Conservation (phyloP, 805 yeast species). For the Ogataea ganodermae region DNA sequence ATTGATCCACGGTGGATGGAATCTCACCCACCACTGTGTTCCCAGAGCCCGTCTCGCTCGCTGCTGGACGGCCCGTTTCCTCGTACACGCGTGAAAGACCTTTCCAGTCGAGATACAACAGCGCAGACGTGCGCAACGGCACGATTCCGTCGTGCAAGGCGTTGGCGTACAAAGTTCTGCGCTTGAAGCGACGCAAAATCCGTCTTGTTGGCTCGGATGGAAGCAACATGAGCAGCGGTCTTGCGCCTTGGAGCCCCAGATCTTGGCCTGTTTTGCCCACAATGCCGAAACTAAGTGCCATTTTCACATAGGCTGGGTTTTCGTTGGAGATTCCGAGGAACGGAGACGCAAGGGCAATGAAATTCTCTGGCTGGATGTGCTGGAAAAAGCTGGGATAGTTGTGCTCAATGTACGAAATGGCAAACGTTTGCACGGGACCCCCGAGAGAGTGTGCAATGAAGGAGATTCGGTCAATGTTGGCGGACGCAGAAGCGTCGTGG, state of each 20-base stretch:
- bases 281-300: conserved; percentile 83
- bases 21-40: conserved; percentile 35
- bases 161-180: conserved; percentile 87
- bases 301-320: conserved; percentile 79
- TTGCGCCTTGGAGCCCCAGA: conserved; percentile 58
- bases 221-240: conserved; percentile 72
- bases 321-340: conserved; percentile 85
- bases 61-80: background rate
- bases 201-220: conserved; percentile 75
- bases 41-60: background rate
- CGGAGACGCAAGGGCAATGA: conserved; percentile 85
- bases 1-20: conserved; percentile 29
- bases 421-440: conserved; percentile 88
- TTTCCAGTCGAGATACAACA: conserved; percentile 82
- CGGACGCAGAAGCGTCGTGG: conserved; percentile 35
- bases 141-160: conserved; percentile 93
- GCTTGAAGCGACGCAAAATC: conserved; percentile 60
- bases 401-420: conserved; percentile 73
- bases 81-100: conserved; percentile 57
- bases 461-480: conserved; percentile 49
- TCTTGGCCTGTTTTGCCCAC: conserved; percentile 95
- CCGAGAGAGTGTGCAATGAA: conserved; percentile 94
- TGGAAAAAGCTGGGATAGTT: conserved; percentile 73
- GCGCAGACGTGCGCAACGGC: conserved; percentile 86
- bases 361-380: conserved; percentile 68